A percentile compares a stretch with the other conserved stretches of the same genome.
Conservation (phyloP, 176 grass and related monocot species). For the Bolboschoenus planiculmis region DNA sequence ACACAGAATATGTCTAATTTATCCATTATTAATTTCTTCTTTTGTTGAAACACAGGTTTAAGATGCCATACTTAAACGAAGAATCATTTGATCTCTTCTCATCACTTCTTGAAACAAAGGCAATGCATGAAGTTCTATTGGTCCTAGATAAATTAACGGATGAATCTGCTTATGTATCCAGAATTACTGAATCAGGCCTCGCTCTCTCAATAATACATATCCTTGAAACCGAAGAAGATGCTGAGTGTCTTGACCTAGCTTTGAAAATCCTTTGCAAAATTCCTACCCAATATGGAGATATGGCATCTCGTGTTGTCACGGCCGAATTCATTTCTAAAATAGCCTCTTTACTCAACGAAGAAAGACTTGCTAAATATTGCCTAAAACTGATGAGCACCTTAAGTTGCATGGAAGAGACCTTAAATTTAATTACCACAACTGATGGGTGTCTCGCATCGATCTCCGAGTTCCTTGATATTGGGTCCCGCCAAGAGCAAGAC, state of each 20-base stretch:
- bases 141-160: slow-evolving; percentile 45
- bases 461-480: slow-evolving; percentile 63
- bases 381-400: slow-evolving; percentile 58
- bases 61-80: slow-evolving; percentile 45
- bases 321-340: slow-evolving; percentile 60
- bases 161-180: slow-evolving; percentile 34
- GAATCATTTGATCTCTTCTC: slow-evolving; percentile 40
- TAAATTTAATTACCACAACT: slow-evolving; percentile 34
- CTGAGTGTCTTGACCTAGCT: slow-evolving; percentile 39
- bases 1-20: background rate
- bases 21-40: background rate
- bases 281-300: slow-evolving; percentile 33
- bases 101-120: slow-evolving; percentile 54
- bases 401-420: slow-evolving; percentile 48
- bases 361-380: slow-evolving; percentile 48
- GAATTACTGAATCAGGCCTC: slow-evolving; percentile 39
- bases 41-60: slow-evolving; percentile 32
- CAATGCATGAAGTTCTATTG: slow-evolving; percentile 51
- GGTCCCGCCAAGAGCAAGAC: slow-evolving; percentile 53
- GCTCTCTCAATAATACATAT: slow-evolving; percentile 37
- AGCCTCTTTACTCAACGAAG: slow-evolving; percentile 46
- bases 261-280: slow-evolving; percentile 63
- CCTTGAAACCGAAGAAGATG: slow-evolving; percentile 56
- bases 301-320: slow-evolving; percentile 48
- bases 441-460: slow-evolving; percentile 55